Percentiles rank a stretch among this genome's conserved stretches.
phyloP scores from a whole-genome alignment of 495 filamentous ascomycete species.

The Platismatia glauca region DNA sequence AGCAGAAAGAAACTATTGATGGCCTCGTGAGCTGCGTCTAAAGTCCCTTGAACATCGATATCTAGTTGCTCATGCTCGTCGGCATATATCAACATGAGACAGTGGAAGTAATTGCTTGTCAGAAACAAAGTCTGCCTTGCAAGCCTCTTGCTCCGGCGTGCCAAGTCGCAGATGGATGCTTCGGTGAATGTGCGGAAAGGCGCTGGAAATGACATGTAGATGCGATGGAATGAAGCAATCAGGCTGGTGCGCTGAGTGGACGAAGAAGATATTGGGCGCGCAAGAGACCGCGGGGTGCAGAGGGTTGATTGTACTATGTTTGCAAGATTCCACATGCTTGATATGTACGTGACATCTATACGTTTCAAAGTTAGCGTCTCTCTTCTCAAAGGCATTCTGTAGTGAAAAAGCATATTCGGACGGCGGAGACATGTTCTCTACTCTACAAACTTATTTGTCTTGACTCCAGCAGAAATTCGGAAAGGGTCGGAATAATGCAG shows the following conservation, averaged over 20 bases:
- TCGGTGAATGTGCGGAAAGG: conserved; percentile 54
- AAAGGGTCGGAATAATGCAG: background rate
- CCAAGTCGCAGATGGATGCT: conserved; percentile 40
- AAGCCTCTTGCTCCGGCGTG: conserved; percentile 44
- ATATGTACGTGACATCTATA: conserved; percentile 53
- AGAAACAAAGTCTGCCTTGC: conserved; percentile 62
- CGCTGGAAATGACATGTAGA: conserved; percentile 55
- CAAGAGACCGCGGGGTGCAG: conserved; percentile 56
- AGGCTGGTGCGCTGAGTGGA: conserved; percentile 51
- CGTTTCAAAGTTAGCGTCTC: background rate
- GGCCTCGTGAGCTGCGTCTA: conserved; percentile 60
- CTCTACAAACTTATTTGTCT: background rate
- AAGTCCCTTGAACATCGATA: conserved; percentile 53
- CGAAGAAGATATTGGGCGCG: conserved; percentile 52
- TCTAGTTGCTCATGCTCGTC: conserved; percentile 50
- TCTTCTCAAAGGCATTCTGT: background rate
- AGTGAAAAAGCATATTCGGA: background rate
- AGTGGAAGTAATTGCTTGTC: conserved; percentile 64
- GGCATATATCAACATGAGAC: conserved; percentile 59
- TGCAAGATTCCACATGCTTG: conserved; percentile 62
- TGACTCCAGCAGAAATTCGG: background rate
- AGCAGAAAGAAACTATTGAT: conserved; percentile 57
- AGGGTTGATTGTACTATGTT: conserved; percentile 62
- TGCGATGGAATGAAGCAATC: conserved; percentile 49
- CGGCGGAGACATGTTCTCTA: background rate